Evolutionary conservation across 352 stramenopile genomes (phyloP).

Genomic region (Phytophthora meadii): DNA sequence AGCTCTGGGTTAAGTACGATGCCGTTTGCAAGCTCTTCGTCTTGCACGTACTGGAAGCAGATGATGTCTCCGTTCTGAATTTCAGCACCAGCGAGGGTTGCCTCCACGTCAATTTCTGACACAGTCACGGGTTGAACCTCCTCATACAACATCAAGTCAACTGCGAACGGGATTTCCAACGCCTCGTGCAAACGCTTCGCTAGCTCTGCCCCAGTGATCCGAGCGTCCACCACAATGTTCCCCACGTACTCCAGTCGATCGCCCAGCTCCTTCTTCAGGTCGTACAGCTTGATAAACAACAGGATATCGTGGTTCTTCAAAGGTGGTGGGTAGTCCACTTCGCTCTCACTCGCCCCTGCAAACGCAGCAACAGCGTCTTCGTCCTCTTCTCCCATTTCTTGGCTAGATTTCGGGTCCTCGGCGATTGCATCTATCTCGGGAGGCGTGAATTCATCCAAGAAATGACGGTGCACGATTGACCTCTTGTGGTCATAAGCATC

Average conservation of each 20-base stretch:
- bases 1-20: constrained; percentile 29
- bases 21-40: constrained; percentile 31
- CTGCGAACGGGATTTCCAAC: constrained; percentile 54
- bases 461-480: constrained; percentile 55
- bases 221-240: constrained; percentile 75
- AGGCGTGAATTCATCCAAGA: constrained; percentile 66
- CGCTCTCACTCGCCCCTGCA: constrained; percentile 13
- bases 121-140: constrained; percentile 76
- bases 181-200: constrained; percentile 58
- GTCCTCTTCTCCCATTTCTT: constrained; percentile 26
- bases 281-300: constrained; percentile 89
- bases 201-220: constrained; percentile 63
- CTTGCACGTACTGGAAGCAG: constrained; percentile 72
- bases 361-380: constrained; percentile 20
- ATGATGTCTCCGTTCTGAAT: constrained; percentile 89
- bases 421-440: constrained; percentile 37
- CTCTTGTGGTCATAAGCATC: constrained; percentile 1
- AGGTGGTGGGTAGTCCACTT: constrained; percentile 20
- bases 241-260: constrained; percentile 84
- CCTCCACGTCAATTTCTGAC: constrained; percentile 58
- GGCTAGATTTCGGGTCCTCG: constrained; percentile 22
- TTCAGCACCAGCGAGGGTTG: constrained; percentile 54
- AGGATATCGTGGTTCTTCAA: constrained; percentile 64
- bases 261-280: constrained; percentile 59
- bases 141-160: constrained; percentile 77